Conservation (phyloP, 768 basidiomycete species). For the Thelephora ganbajun region DNA sequence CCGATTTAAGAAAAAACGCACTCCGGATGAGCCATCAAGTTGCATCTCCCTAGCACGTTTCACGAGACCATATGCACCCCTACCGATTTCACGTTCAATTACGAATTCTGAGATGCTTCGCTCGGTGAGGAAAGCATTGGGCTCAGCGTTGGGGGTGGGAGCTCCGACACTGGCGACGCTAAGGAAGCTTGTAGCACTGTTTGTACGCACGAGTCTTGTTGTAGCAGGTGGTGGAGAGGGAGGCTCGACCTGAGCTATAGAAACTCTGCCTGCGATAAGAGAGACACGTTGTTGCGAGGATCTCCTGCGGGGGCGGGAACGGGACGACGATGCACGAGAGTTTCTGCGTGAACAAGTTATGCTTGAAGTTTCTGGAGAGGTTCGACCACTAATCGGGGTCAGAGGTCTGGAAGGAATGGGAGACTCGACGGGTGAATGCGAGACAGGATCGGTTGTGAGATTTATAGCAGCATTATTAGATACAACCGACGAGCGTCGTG, state of each 20-base stretch:
- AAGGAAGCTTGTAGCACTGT: constrained; percentile 48
- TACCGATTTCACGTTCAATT: constrained; percentile 78
- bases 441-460: constrained; percentile 11
- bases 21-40: constrained; percentile 67
- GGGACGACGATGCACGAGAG: constrained; percentile 26
- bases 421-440: constrained; percentile 14
- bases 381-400: constrained; percentile 11
- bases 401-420: constrained; percentile 14
- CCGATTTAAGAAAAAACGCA: constrained; percentile 26
- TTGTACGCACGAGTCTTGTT: constrained; percentile 48
- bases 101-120: constrained; percentile 77
- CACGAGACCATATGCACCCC: constrained; percentile 92
- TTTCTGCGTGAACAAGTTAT: constrained; percentile 15
- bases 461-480: constrained; percentile 12
- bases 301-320: constrained; percentile 54
- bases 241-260: constrained; percentile 63
- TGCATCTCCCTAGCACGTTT: constrained; percentile 76
- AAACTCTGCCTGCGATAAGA: constrained; percentile 69
- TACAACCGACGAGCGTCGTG: constrained; percentile 12
- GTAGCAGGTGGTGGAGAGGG: constrained; percentile 53
- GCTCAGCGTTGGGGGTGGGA: constrained; percentile 38
- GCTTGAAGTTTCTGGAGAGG: constrained; percentile 16
- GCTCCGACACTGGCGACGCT: constrained; percentile 45
- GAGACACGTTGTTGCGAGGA: constrained; percentile 81
- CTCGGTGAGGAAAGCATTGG: constrained; percentile 32